These are phyloP conservation scores for Furcasterigmium sp. DNA, from an alignment of 2,329 filamentous ascomycete genomes.

Conservation along the genomic window DNA sequence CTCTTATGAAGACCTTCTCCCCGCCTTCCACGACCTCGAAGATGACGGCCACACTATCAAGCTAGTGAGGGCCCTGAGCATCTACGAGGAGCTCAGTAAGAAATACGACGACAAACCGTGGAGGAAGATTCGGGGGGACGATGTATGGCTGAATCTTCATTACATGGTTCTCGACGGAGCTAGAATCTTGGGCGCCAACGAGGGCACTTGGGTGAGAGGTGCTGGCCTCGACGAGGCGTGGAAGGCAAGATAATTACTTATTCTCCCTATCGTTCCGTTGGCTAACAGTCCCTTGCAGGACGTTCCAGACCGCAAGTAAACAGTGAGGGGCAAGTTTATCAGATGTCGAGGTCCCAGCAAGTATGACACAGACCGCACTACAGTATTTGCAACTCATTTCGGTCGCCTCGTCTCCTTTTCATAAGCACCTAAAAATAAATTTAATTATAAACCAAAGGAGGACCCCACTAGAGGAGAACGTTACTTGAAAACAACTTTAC, in stretches of 20 bases:
- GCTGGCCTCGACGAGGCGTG: slow-evolving; percentile 63
- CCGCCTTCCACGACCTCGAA: slow-evolving; percentile 38
- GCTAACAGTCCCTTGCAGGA: slow-evolving; percentile 1
- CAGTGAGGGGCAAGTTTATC: too few species aligned
- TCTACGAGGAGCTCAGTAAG: slow-evolving; percentile 50
- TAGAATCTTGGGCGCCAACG: slow-evolving; percentile 33
- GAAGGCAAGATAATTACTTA: slow-evolving; percentile 40
- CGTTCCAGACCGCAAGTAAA: slow-evolving; percentile 7
- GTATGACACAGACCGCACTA: too few species aligned
- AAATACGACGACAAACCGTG: slow-evolving; percentile 40
- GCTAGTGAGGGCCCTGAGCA: slow-evolving; percentile 61
- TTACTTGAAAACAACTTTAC: too few species aligned
- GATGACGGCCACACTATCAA: slow-evolving; percentile 86
- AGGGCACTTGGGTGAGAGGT: slow-evolving; percentile 53
- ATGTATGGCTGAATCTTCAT: slow-evolving; percentile 55
- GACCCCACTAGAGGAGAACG: too few species aligned
- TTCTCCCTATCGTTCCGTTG: not conserved
- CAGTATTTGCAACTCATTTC: too few species aligned
- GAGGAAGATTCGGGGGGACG: slow-evolving; percentile 47
- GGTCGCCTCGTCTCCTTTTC: too few species aligned
- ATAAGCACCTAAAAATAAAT: too few species aligned
- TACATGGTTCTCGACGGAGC: slow-evolving; percentile 60
- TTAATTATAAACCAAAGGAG: too few species aligned
- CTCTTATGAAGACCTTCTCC: slow-evolving; percentile 31
- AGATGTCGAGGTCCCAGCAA: too few species aligned